Conservation (phyloP, 257 asterid species). For the Linderniella brevidens region DNA sequence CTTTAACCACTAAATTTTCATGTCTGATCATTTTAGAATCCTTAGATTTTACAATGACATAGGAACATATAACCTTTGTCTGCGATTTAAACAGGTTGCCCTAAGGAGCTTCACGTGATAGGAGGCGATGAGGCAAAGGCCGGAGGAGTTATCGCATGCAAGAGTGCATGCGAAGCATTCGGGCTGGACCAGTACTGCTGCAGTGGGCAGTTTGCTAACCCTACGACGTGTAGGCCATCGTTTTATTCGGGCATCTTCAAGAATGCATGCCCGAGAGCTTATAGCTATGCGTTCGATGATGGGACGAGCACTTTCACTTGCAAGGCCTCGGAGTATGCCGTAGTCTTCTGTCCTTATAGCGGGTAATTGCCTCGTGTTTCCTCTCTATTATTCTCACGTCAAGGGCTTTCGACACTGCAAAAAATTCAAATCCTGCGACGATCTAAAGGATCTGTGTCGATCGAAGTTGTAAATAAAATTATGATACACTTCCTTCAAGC, state of each 20-base stretch:
- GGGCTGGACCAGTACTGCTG: constrained; percentile 74
- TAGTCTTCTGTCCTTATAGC: constrained; percentile 62
- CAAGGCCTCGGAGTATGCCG: constrained; percentile 57
- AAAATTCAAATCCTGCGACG: too few relatives aligned
- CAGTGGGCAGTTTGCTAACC: constrained; percentile 63
- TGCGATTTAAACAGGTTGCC: too few relatives aligned
- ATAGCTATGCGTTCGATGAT: constrained; percentile 90
- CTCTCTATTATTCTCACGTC: too few relatives aligned
- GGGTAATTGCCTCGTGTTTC: too few relatives aligned
- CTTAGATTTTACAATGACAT: too few relatives aligned
- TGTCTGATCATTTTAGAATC: too few relatives aligned
- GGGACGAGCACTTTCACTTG: constrained; percentile 93
- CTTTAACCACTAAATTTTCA: too few relatives aligned
- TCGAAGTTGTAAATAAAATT: too few relatives aligned
- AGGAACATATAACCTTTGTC: too few relatives aligned
- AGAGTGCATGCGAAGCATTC: constrained; percentile 96
- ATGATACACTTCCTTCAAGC: too few relatives aligned
- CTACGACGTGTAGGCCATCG: constrained; percentile 88
- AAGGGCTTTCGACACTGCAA: too few relatives aligned
- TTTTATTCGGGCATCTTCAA: constrained; percentile 67
- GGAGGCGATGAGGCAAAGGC: constrained; percentile 59
- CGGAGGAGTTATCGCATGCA: constrained; percentile 58
- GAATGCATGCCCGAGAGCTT: constrained; percentile 84
- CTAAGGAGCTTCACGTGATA: constrained; percentile 18
- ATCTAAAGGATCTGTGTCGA: too few relatives aligned